Evolutionary conservation across 805 yeast genomes (phyloP).

Genomic region (Kluyveromyces siamensis): DNA sequence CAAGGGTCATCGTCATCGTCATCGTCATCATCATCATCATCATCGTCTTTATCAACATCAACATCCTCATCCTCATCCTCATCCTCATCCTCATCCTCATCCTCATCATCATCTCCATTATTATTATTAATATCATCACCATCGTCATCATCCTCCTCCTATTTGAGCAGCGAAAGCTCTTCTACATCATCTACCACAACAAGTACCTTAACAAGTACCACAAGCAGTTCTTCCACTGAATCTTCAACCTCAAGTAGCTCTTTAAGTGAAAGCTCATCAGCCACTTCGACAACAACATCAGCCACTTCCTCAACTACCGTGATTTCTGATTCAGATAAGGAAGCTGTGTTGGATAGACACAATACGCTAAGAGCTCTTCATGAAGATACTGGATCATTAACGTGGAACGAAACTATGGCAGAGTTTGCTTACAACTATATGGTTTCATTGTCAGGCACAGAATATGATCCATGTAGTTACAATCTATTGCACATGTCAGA

Average conservation of each 20-base stretch:
- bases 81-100: neutral
- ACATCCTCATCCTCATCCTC: slow-evolving; percentile 4
- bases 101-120: too few relatives aligned
- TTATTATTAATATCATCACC: too few relatives aligned
- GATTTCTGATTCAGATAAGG: slow-evolving; percentile 15
- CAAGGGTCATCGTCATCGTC: neutral
- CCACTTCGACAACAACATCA: slow-evolving; percentile 16
- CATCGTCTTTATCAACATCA: neutral
- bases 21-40: too few relatives aligned
- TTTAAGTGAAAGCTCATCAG: slow-evolving; percentile 13
- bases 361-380: slow-evolving; percentile 42
- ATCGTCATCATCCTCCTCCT: too few relatives aligned
- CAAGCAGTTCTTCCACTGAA: slow-evolving; percentile 2
- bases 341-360: slow-evolving; percentile 37
- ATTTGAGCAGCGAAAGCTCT: neutral
- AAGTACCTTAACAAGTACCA: neutral
- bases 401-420: slow-evolving; percentile 41
- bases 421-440: slow-evolving; percentile 45
- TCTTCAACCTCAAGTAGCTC: slow-evolving; percentile 12
- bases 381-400: slow-evolving; percentile 32
- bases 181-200: slow-evolving; percentile 6
- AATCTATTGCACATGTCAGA: slow-evolving; percentile 48
- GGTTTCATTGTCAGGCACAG: slow-evolving; percentile 29
- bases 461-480: slow-evolving; percentile 51
- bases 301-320: slow-evolving; percentile 8